Evolutionary conservation across 176 grass and related monocot species (phyloP).

Genomic region (Alloteropsis semialata): DNA sequence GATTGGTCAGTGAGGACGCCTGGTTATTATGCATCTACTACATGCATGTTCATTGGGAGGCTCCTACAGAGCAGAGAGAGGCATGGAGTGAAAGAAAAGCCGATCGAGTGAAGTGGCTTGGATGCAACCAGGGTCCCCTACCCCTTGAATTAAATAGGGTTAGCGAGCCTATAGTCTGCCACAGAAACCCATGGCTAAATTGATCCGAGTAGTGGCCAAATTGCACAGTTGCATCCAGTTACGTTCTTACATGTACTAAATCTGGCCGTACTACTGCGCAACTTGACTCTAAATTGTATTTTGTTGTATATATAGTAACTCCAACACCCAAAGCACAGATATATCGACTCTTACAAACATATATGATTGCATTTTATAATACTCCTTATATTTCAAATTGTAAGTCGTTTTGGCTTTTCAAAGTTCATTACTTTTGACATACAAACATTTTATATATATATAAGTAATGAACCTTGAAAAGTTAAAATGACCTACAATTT

Average conservation of each 20-base stretch:
- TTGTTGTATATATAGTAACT: too few relatives aligned
- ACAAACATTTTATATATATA: too few relatives aligned
- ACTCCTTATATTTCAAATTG: too few relatives aligned
- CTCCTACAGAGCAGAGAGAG: neutral
- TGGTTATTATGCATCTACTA: neutral
- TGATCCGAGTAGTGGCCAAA: conserved; percentile 23
- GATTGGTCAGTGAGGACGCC: conserved; percentile 17
- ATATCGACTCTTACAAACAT: too few relatives aligned
- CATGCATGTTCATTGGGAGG: conserved; percentile 12
- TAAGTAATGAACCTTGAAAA: too few relatives aligned
- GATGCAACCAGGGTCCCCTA: conserved; percentile 40
- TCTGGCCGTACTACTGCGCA: too few relatives aligned
- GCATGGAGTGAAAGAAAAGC: neutral
- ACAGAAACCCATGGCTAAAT: neutral
- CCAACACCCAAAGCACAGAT: too few relatives aligned
- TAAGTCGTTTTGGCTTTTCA: too few relatives aligned
- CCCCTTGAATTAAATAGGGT: conserved; percentile 42
- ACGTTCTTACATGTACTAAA: conserved; percentile 22
- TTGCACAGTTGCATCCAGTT: neutral
- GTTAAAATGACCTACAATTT: too few relatives aligned
- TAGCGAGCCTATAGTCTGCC: neutral
- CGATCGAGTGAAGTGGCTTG: neutral
- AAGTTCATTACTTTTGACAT: too few relatives aligned
- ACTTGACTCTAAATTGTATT: too few relatives aligned
- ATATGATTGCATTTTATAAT: too few relatives aligned